Evolutionary conservation across 148 eudicot species (phyloP).

Genomic region (Fallopia convolvulus): DNA sequence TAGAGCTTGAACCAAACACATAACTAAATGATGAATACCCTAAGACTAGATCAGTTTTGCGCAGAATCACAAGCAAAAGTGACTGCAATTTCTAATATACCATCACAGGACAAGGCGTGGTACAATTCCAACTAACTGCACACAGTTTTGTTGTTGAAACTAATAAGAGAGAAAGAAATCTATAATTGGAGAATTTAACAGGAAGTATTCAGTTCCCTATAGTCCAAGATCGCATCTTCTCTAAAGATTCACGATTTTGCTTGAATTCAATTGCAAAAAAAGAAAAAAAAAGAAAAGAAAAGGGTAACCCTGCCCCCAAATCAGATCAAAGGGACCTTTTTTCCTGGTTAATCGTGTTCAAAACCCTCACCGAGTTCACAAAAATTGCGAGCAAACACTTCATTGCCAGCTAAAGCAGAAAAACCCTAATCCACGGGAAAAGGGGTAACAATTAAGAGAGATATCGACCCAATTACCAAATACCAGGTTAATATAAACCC

Average conservation of each 20-base stretch:
- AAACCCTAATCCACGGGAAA: background rate
- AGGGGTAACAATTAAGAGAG: background rate
- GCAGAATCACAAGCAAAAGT: background rate
- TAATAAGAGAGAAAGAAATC: background rate
- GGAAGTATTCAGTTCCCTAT: background rate
- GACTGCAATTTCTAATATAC: background rate
- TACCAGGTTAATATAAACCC: background rate
- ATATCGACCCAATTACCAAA: background rate
- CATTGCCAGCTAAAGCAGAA: background rate
- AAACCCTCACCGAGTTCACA: background rate
- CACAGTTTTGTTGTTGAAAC: background rate
- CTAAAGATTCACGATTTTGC: background rate
- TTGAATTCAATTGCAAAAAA: background rate
- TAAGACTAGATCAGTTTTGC: background rate
- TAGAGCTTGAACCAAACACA: background rate
- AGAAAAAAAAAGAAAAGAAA: too few relatives aligned
- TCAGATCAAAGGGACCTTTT: background rate
- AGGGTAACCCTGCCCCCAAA: background rate
- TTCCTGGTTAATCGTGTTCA: background rate
- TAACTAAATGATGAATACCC: background rate
- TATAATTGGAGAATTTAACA: background rate
- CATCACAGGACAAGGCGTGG: background rate
- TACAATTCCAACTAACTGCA: background rate
- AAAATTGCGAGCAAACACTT: background rate
- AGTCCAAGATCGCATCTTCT: background rate